Percentiles rank a stretch among this genome's conserved stretches.
These are phyloP conservation scores for Annulohypoxylon nitens DNA, from an alignment of 495 filamentous ascomycete genomes.

Conservation along the genomic window DNA sequence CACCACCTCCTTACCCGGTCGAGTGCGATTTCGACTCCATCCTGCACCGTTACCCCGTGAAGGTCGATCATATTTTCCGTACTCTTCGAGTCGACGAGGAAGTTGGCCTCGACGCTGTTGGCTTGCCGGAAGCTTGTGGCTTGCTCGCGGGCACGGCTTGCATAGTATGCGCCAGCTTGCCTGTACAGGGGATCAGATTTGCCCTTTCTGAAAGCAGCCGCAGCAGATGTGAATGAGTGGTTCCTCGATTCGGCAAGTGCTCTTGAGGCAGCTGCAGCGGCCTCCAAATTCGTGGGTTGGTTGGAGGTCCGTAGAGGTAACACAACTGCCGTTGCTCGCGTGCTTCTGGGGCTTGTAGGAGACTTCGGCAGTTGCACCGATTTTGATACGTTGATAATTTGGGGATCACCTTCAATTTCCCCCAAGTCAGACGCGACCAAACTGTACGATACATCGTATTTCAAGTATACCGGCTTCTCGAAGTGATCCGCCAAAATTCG, in stretches of 20 bases:
- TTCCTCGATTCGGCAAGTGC: constrained; percentile 28
- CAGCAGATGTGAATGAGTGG: constrained; percentile 47
- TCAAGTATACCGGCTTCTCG: constrained; percentile 46
- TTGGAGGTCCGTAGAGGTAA: constrained; percentile 20
- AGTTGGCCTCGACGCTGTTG: constrained; percentile 63
- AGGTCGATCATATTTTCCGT: constrained; percentile 74
- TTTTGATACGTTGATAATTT: background rate
- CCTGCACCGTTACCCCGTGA: constrained; percentile 84
- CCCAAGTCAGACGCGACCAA: constrained; percentile 40
- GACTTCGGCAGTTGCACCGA: constrained; percentile 18
- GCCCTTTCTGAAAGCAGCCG: constrained; percentile 54
- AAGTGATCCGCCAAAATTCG: constrained; percentile 43
- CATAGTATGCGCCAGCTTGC: constrained; percentile 56
- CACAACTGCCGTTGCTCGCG: constrained; percentile 2
- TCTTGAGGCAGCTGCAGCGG: constrained; percentile 22
- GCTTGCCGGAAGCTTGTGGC: constrained; percentile 40
- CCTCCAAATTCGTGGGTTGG: constrained; percentile 21
- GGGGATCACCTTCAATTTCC: background rate
- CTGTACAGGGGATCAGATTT: constrained; percentile 53
- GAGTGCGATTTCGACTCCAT: constrained; percentile 81
- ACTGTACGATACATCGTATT: constrained; percentile 46
- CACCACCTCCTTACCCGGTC: constrained; percentile 82
- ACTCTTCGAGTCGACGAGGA: constrained; percentile 72
- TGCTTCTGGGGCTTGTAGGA: constrained; percentile 7
- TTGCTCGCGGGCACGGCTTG: constrained; percentile 51